These are phyloP conservation scores for Acer saccharum DNA, from an alignment of 345 rosid species.

Conservation along the genomic window DNA sequence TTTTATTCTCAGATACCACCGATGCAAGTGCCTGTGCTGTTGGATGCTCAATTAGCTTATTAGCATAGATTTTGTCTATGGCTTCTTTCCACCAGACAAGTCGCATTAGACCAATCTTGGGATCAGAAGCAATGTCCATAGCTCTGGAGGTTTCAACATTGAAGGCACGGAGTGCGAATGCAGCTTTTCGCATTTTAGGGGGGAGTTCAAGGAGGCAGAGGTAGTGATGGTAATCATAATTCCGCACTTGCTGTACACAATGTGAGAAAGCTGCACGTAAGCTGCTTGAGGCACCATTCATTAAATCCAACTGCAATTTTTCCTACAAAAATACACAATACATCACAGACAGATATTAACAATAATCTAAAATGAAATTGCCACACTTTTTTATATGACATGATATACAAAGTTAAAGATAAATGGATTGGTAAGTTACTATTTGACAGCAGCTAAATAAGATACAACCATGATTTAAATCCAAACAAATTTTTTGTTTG, in stretches of 20 bases:
- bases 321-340: conserved; percentile 31
- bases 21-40: conserved; percentile 80
- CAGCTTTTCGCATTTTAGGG: conserved; percentile 71
- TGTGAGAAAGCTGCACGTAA: conserved; percentile 76
- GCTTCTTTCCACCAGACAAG: conserved; percentile 96
- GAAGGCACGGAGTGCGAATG: conserved; percentile 93
- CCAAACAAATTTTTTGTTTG: background rate
- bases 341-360: background rate
- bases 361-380: background rate
- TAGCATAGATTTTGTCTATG: conserved; percentile 75
- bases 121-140: conserved; percentile 92
- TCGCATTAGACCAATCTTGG: conserved; percentile 87
- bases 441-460: background rate
- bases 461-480: background rate
- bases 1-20: conserved; percentile 59
- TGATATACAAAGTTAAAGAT: background rate
- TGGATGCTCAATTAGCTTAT: conserved; percentile 74
- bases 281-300: conserved; percentile 60
- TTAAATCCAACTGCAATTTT: conserved; percentile 29
- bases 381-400: background rate
- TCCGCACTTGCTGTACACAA: conserved; percentile 88
- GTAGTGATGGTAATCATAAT: conserved; percentile 94
- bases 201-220: conserved; percentile 97
- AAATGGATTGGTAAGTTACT: background rate
- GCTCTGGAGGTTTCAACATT: conserved; percentile 94